These are phyloP conservation scores for Sechiopsis laciniata DNA, from an alignment of 306 rosid genomes.

Conservation along the genomic window DNA sequence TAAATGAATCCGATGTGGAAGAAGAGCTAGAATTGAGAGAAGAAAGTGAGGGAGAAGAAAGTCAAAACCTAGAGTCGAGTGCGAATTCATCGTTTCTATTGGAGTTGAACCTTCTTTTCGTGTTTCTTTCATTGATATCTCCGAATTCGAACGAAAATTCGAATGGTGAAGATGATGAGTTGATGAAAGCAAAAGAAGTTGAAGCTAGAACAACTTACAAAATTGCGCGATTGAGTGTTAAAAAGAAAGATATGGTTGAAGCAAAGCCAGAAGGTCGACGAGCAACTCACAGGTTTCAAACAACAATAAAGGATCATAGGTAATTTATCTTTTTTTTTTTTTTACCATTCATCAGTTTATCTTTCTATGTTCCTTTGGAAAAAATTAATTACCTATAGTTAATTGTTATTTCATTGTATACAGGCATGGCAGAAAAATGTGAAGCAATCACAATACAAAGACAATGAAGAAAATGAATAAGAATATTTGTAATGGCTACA, in stretches of 20 bases:
- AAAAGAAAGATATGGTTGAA: slow-evolving; percentile 27
- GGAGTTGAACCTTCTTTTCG: slow-evolving; percentile 44
- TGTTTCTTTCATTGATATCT: slow-evolving; percentile 37
- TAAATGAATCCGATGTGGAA: slow-evolving; percentile 14
- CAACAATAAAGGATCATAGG: slow-evolving; percentile 41
- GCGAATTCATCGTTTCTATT: slow-evolving; percentile 26
- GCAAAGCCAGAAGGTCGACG: slow-evolving; percentile 24
- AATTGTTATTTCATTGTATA: not conserved
- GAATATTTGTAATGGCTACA: not conserved
- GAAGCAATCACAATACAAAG: not conserved
- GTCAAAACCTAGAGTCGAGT: slow-evolving; percentile 17
- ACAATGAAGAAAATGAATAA: not conserved
- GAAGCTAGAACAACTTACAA: slow-evolving; percentile 21
- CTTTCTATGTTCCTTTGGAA: not conserved
- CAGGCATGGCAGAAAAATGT: slow-evolving; percentile 46
- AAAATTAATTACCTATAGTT: too few species aligned
- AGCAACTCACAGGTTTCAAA: slow-evolving; percentile 20
- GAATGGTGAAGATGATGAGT: not conserved
- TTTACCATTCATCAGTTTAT: too few species aligned
- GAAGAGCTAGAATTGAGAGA: slow-evolving; percentile 19
- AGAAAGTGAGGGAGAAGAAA: slow-evolving; percentile 20
- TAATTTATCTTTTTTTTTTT: not conserved
- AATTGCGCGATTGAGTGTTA: slow-evolving; percentile 13
- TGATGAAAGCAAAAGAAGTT: not conserved
- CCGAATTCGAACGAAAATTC: slow-evolving; percentile 26